Evolutionary conservation across 768 basidiomycete species (phyloP).

Genomic region (Neoboletus brunneissimus): DNA sequence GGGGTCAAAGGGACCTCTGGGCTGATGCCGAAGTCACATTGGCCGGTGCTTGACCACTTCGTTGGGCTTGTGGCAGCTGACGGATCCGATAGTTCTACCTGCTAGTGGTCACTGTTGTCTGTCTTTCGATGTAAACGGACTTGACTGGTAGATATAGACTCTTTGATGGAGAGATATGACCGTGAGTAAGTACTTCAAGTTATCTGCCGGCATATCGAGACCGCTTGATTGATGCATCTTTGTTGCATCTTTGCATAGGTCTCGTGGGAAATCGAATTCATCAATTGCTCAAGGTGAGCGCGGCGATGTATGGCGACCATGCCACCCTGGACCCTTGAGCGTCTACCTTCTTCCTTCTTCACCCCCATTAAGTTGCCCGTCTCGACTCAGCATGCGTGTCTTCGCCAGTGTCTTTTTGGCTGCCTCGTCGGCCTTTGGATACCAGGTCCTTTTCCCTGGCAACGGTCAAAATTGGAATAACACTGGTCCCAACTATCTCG

Average conservation of each 20-base stretch:
- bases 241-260: background rate
- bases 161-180: background rate
- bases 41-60: constrained; percentile 12
- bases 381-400: constrained; percentile 41
- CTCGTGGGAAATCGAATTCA: constrained; percentile 24
- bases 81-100: background rate
- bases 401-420: constrained; percentile 44
- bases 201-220: background rate
- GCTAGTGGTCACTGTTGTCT: background rate
- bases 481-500: constrained; percentile 48
- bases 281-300: background rate
- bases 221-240: background rate
- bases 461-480: constrained; percentile 53
- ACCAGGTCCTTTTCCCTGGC: constrained; percentile 55
- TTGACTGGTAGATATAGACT: background rate
- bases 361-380: background rate
- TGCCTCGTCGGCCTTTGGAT: constrained; percentile 59
- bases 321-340: background rate
- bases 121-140: constrained; percentile 8
- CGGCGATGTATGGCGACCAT: constrained; percentile 7
- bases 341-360: background rate
- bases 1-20: constrained; percentile 85
- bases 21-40: constrained; percentile 64
- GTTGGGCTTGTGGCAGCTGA: background rate
- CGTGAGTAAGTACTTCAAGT: constrained; percentile 7